Evolutionary conservation across 371 early-diverging fungal genomes (phyloP).

Genomic region (Parasitella parasitica): DNA sequence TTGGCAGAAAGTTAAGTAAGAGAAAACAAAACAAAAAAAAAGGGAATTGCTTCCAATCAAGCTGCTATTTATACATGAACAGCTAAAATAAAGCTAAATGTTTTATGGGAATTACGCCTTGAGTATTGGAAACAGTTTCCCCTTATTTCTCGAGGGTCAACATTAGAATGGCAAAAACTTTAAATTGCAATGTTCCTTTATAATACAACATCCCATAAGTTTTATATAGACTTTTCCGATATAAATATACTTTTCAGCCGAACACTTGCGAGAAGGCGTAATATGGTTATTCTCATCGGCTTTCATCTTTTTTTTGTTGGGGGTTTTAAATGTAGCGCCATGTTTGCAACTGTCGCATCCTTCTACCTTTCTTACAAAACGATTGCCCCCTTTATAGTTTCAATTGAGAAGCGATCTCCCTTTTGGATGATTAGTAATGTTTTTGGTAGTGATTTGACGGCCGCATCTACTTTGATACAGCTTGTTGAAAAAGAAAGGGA

Average conservation of each 20-base stretch:
- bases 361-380: not conserved
- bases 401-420: not conserved
- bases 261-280: too few species aligned
- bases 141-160: not conserved
- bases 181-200: not conserved
- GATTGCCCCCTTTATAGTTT: too few species aligned
- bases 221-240: too few species aligned
- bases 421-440: not conserved
- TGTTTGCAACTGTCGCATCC: not conserved
- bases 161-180: not conserved
- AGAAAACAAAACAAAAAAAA: not conserved
- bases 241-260: too few species aligned
- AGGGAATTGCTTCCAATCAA: not conserved
- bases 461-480: not conserved
- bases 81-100: not conserved
- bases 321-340: not conserved
- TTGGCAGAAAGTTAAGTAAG: too few species aligned
- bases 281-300: not conserved
- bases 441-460: not conserved
- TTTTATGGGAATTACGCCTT: not conserved
- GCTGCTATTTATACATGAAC: not conserved
- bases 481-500: not conserved
- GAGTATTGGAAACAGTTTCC: not conserved
- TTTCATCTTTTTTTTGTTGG: not conserved
- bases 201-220: not conserved